phyloP scores from a whole-genome alignment of 768 basidiomycete species.

The Leccinum uliginosum region DNA sequence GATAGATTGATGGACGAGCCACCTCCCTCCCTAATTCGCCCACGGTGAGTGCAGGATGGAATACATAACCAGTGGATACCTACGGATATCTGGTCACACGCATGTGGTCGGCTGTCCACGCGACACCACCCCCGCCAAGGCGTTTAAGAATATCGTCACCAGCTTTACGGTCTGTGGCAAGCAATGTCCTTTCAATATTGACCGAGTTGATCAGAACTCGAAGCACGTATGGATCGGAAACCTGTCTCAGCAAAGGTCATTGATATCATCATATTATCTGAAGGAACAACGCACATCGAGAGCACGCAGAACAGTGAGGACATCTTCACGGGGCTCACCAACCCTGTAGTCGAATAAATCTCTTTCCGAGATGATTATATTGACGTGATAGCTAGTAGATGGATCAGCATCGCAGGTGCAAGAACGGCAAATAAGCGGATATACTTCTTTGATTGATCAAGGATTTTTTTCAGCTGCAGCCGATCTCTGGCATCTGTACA shows the following conservation, averaged over 20 bases:
- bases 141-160: slow-evolving; percentile 51
- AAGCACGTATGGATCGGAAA: slow-evolving; percentile 67
- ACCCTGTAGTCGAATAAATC: slow-evolving; percentile 77
- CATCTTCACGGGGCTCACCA: slow-evolving; percentile 63
- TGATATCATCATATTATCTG: not conserved
- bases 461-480: slow-evolving; percentile 49
- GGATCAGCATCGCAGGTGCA: slow-evolving; percentile 7
- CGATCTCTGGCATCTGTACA: slow-evolving; percentile 70
- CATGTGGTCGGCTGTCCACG: slow-evolving; percentile 63
- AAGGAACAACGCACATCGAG: slow-evolving; percentile 53
- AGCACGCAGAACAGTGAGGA: slow-evolving; percentile 76
- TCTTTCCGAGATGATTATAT: slow-evolving; percentile 60
- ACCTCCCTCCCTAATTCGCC: slow-evolving; percentile 59
- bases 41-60: not conserved
- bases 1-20: slow-evolving; percentile 43
- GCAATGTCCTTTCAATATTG: slow-evolving; percentile 66
- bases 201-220: slow-evolving; percentile 77
- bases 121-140: slow-evolving; percentile 47
- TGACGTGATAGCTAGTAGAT: slow-evolving; percentile 38
- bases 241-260: slow-evolving; percentile 38
- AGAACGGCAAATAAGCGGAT: slow-evolving; percentile 23
- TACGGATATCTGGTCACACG: slow-evolving; percentile 62
- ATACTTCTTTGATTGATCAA: slow-evolving; percentile 61
- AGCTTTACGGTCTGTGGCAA: slow-evolving; percentile 59
- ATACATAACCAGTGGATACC: slow-evolving; percentile 21